phyloP scores from a whole-genome alignment of 2,329 filamentous ascomycete species.

The Coccinonectria pachysandricola region DNA sequence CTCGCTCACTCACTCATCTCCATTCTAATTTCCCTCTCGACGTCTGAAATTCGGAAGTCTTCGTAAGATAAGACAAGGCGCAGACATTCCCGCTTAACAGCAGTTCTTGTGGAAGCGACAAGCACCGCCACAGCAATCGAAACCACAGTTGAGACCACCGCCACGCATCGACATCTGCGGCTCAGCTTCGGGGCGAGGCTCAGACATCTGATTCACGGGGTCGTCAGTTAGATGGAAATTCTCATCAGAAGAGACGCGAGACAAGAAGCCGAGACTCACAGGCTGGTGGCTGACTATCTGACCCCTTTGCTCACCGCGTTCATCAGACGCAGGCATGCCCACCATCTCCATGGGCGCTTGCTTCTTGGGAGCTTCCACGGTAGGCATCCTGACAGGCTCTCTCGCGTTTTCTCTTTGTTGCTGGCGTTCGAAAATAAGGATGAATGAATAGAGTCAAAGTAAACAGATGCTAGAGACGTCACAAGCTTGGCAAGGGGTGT shows the following conservation, averaged over 20 bases:
- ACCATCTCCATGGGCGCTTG: conserved; percentile 10
- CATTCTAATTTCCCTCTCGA: no score
- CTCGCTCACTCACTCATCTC: no score
- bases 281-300: conserved; percentile 8
- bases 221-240: no score
- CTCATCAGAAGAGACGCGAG: no score
- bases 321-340: not conserved
- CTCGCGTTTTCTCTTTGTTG: not conserved
- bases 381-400: conserved; percentile 4
- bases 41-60: no score
- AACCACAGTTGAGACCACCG: conserved; percentile 18
- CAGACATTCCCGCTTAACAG: conserved; percentile 11
- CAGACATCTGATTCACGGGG: no score
- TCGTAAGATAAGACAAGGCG: not conserved
- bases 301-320: not conserved
- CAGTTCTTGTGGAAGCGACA: conserved; percentile 22
- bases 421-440: no score
- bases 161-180: conserved; percentile 17
- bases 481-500: not conserved
- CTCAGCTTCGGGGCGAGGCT: conserved; percentile 15
- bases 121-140: conserved; percentile 19
- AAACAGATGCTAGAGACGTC: not conserved
- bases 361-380: conserved; percentile 7
- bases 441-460: no score
- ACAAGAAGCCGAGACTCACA: conserved; percentile 3